Evolutionary conservation across 495 filamentous ascomycete genomes (phyloP).

Genomic region (Parmelia sp.): DNA sequence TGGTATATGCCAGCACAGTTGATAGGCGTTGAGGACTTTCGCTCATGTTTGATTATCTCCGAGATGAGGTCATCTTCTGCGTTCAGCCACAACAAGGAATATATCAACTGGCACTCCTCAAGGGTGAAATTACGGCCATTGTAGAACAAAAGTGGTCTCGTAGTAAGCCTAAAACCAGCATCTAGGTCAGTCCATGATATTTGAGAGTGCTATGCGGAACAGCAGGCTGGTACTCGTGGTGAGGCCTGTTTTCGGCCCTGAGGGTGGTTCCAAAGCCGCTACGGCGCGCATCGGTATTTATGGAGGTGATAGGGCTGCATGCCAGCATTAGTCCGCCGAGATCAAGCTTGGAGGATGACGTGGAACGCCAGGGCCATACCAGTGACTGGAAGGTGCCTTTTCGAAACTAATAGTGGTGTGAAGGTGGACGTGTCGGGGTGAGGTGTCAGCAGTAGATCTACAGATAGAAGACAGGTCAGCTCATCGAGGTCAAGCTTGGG

Average conservation of each 20-base stretch:
- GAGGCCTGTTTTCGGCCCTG: no score
- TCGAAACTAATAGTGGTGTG: background rate
- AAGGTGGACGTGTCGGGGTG: background rate
- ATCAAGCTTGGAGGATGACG: background rate
- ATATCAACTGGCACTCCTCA: background rate
- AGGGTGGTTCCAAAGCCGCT: no score
- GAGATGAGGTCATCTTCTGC: background rate
- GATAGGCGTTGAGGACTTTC: background rate
- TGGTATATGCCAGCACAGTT: background rate
- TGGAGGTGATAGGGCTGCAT: background rate
- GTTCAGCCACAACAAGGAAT: background rate
- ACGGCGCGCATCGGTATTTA: background rate
- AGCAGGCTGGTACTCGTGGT: no score
- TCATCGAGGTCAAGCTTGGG: no score
- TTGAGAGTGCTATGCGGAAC: no score
- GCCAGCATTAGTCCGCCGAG: background rate
- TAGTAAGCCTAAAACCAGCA: background rate
- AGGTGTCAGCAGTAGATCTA: background rate
- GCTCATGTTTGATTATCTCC: constrained; percentile 1
- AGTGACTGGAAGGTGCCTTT: background rate
- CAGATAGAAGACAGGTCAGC: background rate
- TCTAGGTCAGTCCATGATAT: background rate
- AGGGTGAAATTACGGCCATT: background rate
- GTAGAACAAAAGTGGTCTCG: background rate
- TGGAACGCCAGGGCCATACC: background rate